Percentiles rank a stretch among this genome's conserved stretches.
Evolutionary conservation across 2,329 filamentous ascomycete species (phyloP).

Genomic region (Nigrograna mackinnonii): DNA sequence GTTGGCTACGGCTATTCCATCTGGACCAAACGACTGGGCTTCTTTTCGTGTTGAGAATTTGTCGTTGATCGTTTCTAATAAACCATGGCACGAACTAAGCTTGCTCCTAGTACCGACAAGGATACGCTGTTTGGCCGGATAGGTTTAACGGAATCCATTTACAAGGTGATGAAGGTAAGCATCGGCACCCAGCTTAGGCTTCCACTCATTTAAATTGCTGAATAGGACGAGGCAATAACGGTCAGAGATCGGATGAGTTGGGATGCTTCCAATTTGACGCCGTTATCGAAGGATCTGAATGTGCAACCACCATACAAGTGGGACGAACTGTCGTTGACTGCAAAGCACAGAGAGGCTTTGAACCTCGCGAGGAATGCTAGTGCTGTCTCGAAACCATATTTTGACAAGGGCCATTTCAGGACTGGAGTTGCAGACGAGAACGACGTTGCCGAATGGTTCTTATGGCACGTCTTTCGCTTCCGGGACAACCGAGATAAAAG

Average conservation of each 20-base stretch:
- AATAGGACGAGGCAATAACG: constrained; percentile 47
- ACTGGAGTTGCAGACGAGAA: constrained; percentile 49
- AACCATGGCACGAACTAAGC: no score
- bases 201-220: constrained; percentile 8
- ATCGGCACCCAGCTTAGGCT: background rate
- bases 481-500: constrained; percentile 46
- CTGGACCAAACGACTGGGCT: no score
- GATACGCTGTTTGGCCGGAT: constrained; percentile 47
- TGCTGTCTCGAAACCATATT: constrained; percentile 43
- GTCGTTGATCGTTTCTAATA: no score
- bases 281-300: constrained; percentile 34
- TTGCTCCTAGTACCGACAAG: constrained; percentile 52
- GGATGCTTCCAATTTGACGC: constrained; percentile 42
- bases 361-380: constrained; percentile 45
- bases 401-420: constrained; percentile 45
- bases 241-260: constrained; percentile 47
- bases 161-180: constrained; percentile 50
- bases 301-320: constrained; percentile 47
- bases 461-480: constrained; percentile 57
- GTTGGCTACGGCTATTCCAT: no score
- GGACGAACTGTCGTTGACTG: constrained; percentile 53
- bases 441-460: constrained; percentile 56
- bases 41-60: no score
- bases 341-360: constrained; percentile 49
- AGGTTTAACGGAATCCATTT: constrained; percentile 44